Conservation (phyloP, 169 alveolate species). For the Plasmodium relictum region DNA sequence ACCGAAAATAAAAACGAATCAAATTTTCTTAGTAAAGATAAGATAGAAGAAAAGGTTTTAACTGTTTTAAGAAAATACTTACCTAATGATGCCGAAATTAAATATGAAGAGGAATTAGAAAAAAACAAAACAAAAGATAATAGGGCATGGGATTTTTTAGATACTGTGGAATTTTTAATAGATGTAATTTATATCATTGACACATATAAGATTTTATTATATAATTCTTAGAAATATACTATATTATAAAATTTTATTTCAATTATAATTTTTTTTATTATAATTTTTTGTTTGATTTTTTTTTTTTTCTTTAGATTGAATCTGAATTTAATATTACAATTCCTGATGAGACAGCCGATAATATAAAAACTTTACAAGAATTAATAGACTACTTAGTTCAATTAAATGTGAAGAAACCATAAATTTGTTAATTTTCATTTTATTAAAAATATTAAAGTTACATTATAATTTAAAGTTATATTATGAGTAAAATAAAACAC, state of each 20-base stretch:
- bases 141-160: conserved; percentile 75
- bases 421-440: neutral
- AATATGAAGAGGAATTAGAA: conserved; percentile 74
- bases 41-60: conserved; percentile 69
- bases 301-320: conserved; percentile 44
- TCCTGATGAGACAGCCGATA: conserved; percentile 77
- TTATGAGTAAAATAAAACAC: neutral
- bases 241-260: neutral
- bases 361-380: conserved; percentile 73
- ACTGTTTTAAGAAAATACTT: conserved; percentile 66
- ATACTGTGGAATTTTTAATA: conserved; percentile 75
- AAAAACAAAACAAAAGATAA: conserved; percentile 71
- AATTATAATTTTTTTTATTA: neutral
- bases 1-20: conserved; percentile 36
- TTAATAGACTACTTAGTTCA: conserved; percentile 73
- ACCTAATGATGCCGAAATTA: conserved; percentile 46
- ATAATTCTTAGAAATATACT: neutral
- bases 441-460: neutral
- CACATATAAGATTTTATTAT: neutral
- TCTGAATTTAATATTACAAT: conserved; percentile 76
- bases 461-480: neutral
- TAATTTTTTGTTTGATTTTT: conserved; percentile 4
- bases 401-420: conserved; percentile 55
- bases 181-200: conserved; percentile 35
- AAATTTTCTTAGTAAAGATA: conserved; percentile 39